A percentile compares a stretch with the other conserved stretches of the same genome.
These are phyloP conservation scores for Pichia manshurica DNA, from an alignment of 805 yeast species.

Conservation along the genomic window DNA sequence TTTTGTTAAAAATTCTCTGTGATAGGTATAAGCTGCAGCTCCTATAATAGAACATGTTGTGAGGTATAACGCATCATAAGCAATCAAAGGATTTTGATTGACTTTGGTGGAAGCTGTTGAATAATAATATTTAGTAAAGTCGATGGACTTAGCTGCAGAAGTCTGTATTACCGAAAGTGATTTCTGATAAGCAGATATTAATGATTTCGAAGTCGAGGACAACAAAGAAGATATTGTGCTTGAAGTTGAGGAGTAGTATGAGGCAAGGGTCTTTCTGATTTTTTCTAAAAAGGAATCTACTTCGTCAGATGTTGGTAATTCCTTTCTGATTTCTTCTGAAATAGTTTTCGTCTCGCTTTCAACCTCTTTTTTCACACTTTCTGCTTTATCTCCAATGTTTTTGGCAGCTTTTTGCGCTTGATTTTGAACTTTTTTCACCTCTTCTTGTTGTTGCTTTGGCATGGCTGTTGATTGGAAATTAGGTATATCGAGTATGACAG, in stretches of 20 bases:
- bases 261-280: not conserved
- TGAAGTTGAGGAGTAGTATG: not conserved
- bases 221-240: not conserved
- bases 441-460: not conserved
- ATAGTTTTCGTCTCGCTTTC: not conserved
- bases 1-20: constrained; percentile 4
- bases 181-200: not conserved
- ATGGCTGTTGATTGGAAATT: not conserved
- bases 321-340: not conserved
- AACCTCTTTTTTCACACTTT: not conserved
- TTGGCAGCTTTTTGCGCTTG: not conserved
- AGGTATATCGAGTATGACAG: constrained; percentile 6
- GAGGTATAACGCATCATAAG: constrained; percentile 11
- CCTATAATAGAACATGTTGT: constrained; percentile 5
- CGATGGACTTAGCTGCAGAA: not conserved
- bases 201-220: not conserved
- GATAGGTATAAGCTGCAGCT: constrained; percentile 8
- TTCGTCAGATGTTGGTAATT: not conserved
- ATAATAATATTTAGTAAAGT: not conserved
- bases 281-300: constrained; percentile 1
- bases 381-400: not conserved
- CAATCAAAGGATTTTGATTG: constrained; percentile 8
- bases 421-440: not conserved
- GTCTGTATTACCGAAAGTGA: not conserved
- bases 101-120: not conserved